Percentiles rank a stretch among this genome's conserved stretches.
These are phyloP conservation scores for Eleusine indica DNA, from an alignment of 176 grass and related monocot species.

Conservation along the genomic window DNA sequence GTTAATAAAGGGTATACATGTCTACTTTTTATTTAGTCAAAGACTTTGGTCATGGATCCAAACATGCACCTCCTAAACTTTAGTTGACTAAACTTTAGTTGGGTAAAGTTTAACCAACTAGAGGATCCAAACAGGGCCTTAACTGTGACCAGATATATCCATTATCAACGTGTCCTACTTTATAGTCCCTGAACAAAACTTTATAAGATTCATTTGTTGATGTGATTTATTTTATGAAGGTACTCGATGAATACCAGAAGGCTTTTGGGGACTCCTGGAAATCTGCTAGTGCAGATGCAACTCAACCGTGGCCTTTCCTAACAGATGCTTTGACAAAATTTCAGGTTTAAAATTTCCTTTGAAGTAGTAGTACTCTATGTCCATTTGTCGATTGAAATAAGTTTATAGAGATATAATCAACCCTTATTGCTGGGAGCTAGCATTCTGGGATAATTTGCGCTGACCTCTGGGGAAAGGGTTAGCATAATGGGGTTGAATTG, in stretches of 20 bases:
- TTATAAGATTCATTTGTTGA: slow-evolving; percentile 2
- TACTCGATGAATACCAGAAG: slow-evolving; percentile 99
- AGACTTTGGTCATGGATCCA: too few species aligned
- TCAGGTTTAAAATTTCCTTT: slow-evolving; percentile 57
- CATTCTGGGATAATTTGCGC: background rate
- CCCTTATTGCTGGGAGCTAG: background rate
- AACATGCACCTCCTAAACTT: too few species aligned
- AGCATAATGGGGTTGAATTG: background rate
- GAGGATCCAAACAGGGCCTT: too few species aligned
- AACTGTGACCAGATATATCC: background rate
- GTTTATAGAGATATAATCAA: background rate
- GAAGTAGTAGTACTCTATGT: background rate
- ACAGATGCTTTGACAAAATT: slow-evolving; percentile 87
- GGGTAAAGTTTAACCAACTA: too few species aligned
- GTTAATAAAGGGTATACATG: too few species aligned
- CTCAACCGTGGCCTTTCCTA: slow-evolving; percentile 84
- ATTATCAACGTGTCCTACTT: slow-evolving; percentile 1
- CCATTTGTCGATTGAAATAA: background rate
- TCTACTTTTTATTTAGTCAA: too few species aligned
- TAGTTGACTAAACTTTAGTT: too few species aligned
- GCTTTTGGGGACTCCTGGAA: slow-evolving; percentile 87
- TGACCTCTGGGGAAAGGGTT: background rate
- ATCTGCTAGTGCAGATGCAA: slow-evolving; percentile 60
- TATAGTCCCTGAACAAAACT: background rate
- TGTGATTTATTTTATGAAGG: slow-evolving; percentile 54